Conservation (phyloP, 306 rosid species). For the Glycyrrhiza uralensis region DNA sequence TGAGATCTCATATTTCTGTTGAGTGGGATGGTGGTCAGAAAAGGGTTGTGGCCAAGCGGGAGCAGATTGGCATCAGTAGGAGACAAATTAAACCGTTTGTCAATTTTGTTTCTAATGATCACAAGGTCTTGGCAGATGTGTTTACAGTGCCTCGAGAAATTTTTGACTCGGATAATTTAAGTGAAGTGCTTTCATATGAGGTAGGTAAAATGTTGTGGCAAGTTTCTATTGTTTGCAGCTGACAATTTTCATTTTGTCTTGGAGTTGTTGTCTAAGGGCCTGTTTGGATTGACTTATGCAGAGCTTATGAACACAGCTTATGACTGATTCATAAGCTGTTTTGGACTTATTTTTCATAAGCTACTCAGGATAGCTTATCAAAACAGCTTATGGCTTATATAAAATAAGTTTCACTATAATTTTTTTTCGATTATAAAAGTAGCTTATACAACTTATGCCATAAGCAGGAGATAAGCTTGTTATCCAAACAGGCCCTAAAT, state of each 20-base stretch:
- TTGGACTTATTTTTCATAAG: too few relatives aligned
- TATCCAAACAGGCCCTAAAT: too few relatives aligned
- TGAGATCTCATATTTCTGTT: slow-evolving; percentile 69
- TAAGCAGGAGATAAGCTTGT: too few relatives aligned
- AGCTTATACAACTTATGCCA: too few relatives aligned
- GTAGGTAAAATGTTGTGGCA: slow-evolving; percentile 40
- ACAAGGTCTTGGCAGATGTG: slow-evolving; percentile 65
- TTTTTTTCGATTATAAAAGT: too few relatives aligned
- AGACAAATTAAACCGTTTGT: slow-evolving; percentile 59
- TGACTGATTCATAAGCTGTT: too few relatives aligned
- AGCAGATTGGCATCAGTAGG: slow-evolving; percentile 82
- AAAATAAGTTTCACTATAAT: too few relatives aligned
- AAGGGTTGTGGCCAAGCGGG: slow-evolving; percentile 78
- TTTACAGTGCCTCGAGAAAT: slow-evolving; percentile 64
- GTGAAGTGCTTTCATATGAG: slow-evolving; percentile 75
- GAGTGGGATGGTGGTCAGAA: slow-evolving; percentile 79
- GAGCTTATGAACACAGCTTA: too few relatives aligned
- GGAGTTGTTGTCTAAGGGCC: too few relatives aligned
- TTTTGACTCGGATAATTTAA: slow-evolving; percentile 62
- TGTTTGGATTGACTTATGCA: too few relatives aligned
- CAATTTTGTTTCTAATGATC: slow-evolving; percentile 36
- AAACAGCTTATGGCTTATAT: too few relatives aligned
- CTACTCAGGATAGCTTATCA: too few relatives aligned
- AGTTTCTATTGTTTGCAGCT: slow-evolving; percentile 14
- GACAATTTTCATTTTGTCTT: neutral